These are phyloP conservation scores for Arctium lappa DNA, from an alignment of 129 eudicot species.

Conservation along the genomic window DNA sequence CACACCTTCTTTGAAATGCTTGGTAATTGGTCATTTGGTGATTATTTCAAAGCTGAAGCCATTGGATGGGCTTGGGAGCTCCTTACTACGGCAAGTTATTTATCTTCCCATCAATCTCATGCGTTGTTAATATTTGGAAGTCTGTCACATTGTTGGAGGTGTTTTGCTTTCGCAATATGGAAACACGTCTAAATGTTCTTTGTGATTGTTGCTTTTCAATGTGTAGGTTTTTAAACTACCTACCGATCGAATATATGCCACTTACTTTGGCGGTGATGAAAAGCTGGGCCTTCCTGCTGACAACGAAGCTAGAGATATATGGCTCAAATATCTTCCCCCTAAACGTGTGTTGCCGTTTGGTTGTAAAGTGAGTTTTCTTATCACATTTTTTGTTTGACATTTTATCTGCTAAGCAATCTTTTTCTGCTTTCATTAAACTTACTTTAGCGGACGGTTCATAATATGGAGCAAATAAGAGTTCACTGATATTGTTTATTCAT, in stretches of 20 bases:
- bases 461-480: background rate
- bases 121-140: no score
- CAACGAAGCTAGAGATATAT: constrained; percentile 69
- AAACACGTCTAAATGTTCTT: background rate
- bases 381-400: no score
- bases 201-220: constrained; percentile 1
- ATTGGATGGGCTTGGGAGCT: constrained; percentile 96
- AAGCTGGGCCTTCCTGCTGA: constrained; percentile 86
- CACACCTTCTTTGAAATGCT: constrained; percentile 99
- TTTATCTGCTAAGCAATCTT: no score
- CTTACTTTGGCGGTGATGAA: constrained; percentile 97
- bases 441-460: no score
- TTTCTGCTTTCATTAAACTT: no score
- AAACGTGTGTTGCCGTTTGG: constrained; percentile 28
- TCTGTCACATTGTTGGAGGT: background rate
- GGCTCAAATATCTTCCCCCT: constrained; percentile 78
- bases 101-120: background rate
- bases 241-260: constrained; percentile 75
- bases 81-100: constrained; percentile 55
- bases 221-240: constrained; percentile 80
- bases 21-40: constrained; percentile 98
- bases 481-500: background rate
- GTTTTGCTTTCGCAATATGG: background rate
- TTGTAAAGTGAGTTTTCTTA: constrained; percentile 46
- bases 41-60: constrained; percentile 88